Conservation (phyloP, 768 basidiomycete genomes). For the Hirschioporus abietinus region DNA sequence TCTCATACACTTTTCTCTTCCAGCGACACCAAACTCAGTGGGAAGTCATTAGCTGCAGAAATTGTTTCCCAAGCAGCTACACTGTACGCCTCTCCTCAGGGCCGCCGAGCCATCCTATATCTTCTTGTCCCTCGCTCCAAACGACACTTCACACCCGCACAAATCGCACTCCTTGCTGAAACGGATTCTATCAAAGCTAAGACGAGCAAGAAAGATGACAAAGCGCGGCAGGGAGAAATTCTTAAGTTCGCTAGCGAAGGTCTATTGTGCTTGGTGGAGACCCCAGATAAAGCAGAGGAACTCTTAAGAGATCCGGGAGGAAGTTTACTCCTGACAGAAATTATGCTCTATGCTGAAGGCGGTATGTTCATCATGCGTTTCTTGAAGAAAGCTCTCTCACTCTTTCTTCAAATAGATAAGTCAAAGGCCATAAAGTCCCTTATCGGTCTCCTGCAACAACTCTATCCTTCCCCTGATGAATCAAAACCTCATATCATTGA, state of each 20-base stretch:
- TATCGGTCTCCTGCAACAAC: slow-evolving; percentile 45
- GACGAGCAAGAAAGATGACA: slow-evolving; percentile 81
- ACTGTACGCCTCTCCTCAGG: slow-evolving; percentile 60
- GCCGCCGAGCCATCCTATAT: slow-evolving; percentile 78
- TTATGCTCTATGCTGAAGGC: slow-evolving; percentile 82
- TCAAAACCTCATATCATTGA: slow-evolving; percentile 64
- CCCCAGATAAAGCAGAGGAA: slow-evolving; percentile 44
- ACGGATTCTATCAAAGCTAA: slow-evolving; percentile 61
- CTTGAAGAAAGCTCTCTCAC: not conserved
- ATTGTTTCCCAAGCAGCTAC: slow-evolving; percentile 55
- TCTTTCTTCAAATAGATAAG: slow-evolving; percentile 53
- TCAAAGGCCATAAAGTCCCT: slow-evolving; percentile 54
- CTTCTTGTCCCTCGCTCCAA: slow-evolving; percentile 78
- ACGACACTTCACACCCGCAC: slow-evolving; percentile 83
- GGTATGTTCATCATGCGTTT: slow-evolving; percentile 41
- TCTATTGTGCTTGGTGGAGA: slow-evolving; percentile 62
- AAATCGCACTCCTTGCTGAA: slow-evolving; percentile 64
- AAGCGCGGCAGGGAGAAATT: slow-evolving; percentile 63
- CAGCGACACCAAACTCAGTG: slow-evolving; percentile 87
- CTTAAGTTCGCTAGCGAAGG: slow-evolving; percentile 67
- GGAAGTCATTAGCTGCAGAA: slow-evolving; percentile 72
- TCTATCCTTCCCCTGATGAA: slow-evolving; percentile 52
- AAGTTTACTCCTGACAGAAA: slow-evolving; percentile 70
- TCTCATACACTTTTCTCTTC: slow-evolving; percentile 4
- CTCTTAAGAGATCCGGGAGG: slow-evolving; percentile 74